Evolutionary conservation across 176 grass and related monocot genomes (phyloP).

Genomic region (Triticum urartu): DNA sequence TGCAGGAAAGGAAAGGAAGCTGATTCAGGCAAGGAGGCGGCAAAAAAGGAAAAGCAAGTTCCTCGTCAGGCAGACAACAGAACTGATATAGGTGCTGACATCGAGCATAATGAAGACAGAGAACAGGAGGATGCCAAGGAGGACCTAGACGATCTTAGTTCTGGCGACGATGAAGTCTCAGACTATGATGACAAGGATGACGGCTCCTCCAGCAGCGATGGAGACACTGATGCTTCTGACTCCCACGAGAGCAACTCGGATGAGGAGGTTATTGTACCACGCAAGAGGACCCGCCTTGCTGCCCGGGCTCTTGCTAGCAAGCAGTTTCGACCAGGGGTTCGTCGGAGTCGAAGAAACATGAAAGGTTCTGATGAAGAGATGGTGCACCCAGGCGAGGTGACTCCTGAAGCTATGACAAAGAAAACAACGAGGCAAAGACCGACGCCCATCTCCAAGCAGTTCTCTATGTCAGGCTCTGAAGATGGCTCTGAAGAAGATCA

Average conservation of each 20-base stretch:
- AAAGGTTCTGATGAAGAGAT: conserved; percentile 26
- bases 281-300: conserved; percentile 33
- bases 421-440: conserved; percentile 59
- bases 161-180: conserved; percentile 31
- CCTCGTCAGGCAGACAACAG: neutral
- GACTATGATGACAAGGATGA: conserved; percentile 47
- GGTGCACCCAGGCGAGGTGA: conserved; percentile 23
- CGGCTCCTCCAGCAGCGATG: conserved; percentile 20
- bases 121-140: conserved; percentile 26
- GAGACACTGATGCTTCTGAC: conserved; percentile 30
- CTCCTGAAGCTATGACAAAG: conserved; percentile 44
- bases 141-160: conserved; percentile 28
- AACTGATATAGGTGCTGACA: conserved; percentile 28
- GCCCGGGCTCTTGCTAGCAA: conserved; percentile 14
- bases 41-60: conserved; percentile 24
- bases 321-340: conserved; percentile 29
- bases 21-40: conserved; percentile 21
- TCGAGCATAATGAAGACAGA: conserved; percentile 22
- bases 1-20: conserved; percentile 49
- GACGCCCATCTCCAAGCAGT: conserved; percentile 39
- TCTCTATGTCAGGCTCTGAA: conserved; percentile 33
- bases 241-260: conserved; percentile 11
- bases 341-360: conserved; percentile 54
- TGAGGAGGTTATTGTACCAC: conserved; percentile 20
- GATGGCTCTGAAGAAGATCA: conserved; percentile 38